Conservation (phyloP, 345 rosid species). For the Punica granatum region DNA sequence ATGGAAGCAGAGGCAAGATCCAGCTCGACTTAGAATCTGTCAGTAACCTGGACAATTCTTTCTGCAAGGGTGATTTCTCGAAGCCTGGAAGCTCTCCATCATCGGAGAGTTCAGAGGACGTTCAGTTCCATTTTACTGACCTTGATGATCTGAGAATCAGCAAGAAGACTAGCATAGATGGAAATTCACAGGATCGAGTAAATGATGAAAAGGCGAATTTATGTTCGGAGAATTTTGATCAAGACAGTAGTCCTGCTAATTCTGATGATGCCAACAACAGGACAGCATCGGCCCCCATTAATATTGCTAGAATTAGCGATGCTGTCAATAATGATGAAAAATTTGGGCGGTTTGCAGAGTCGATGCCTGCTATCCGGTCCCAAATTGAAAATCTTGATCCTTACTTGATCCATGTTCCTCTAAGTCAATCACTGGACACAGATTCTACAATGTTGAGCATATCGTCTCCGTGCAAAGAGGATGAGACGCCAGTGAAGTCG, state of each 20-base stretch:
- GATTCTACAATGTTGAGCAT: conserved; percentile 25
- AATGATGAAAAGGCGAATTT: conserved; percentile 21
- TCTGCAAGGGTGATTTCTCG: conserved; percentile 18
- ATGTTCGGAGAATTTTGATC: conserved; percentile 15
- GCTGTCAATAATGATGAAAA: conserved; percentile 21
- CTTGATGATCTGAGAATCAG: conserved; percentile 34
- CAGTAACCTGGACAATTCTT: conserved; percentile 18
- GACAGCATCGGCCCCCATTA: conserved; percentile 37
- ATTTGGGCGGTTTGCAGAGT: conserved; percentile 36
- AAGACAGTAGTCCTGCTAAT: conserved; percentile 18
- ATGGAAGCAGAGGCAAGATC: neutral
- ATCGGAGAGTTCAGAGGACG: conserved; percentile 52
- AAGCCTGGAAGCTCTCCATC: conserved; percentile 22
- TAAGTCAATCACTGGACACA: conserved; percentile 59
- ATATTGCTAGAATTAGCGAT: conserved; percentile 26
- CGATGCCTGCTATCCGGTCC: conserved; percentile 59
- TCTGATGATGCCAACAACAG: conserved; percentile 21
- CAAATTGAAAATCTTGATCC: conserved; percentile 19
- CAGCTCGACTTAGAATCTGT: conserved; percentile 14
- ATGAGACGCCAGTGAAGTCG: conserved; percentile 20
- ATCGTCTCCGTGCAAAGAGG: conserved; percentile 30
- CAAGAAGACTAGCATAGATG: conserved; percentile 16
- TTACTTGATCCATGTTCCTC: conserved; percentile 22
- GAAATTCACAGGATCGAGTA: conserved; percentile 17
- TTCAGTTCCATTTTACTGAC: conserved; percentile 65